Conservation (phyloP, 257 asterid species). For the Striga asiatica region DNA sequence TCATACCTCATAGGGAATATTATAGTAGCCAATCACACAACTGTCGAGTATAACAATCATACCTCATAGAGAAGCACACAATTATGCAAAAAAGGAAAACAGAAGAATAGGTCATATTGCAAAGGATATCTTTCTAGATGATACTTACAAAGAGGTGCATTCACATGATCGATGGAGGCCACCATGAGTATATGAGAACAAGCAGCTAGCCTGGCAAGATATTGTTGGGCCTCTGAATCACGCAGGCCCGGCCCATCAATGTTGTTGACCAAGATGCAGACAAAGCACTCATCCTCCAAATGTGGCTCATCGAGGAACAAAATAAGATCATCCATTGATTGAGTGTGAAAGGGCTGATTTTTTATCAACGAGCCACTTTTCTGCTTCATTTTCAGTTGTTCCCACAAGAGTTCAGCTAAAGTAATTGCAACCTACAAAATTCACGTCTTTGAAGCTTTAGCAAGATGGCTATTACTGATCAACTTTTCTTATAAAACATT, state of each 20-base stretch:
- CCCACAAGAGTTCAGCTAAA: slow-evolving; percentile 75
- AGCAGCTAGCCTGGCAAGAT: slow-evolving; percentile 72
- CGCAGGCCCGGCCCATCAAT: slow-evolving; percentile 88
- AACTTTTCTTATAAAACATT: not conserved
- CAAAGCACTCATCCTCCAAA: slow-evolving; percentile 43
- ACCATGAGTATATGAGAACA: slow-evolving; percentile 72
- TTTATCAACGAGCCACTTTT: slow-evolving; percentile 33
- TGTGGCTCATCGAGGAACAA: slow-evolving; percentile 56
- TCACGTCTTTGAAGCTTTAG: slow-evolving; percentile 14
- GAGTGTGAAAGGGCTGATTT: slow-evolving; percentile 52
- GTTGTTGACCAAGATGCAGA: slow-evolving; percentile 63
- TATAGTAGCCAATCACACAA: not conserved
- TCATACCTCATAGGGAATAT: too few relatives aligned
- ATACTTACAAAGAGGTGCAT: slow-evolving; percentile 79
- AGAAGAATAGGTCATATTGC: not conserved
- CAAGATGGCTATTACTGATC: slow-evolving; percentile 1
- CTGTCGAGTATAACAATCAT: not conserved
- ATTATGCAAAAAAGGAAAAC: not conserved
- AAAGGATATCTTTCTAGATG: not conserved
- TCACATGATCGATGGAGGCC: slow-evolving; percentile 88
- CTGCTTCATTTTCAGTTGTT: slow-evolving; percentile 48
- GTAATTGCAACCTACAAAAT: slow-evolving; percentile 55
- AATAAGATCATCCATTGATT: slow-evolving; percentile 74
- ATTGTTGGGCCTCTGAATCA: slow-evolving; percentile 75
- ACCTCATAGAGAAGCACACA: not conserved